phyloP scores from a whole-genome alignment of 1,139 yeast species.

The Sugiyamaella xylanicola region DNA sequence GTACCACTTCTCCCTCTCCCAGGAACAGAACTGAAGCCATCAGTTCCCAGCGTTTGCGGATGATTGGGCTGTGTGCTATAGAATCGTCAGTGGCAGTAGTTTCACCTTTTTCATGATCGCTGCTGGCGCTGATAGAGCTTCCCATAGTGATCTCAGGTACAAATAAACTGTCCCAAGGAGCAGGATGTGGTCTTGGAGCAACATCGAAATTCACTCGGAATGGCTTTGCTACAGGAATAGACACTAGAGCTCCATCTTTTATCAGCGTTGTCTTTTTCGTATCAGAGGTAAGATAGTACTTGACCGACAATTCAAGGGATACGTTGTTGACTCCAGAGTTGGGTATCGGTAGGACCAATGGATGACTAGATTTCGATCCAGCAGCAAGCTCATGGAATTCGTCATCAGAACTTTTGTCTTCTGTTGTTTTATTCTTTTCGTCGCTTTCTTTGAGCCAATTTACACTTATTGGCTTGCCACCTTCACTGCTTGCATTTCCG shows the following conservation, averaged over 20 bases:
- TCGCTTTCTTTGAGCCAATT: neutral
- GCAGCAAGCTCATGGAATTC: slow-evolving; percentile 9
- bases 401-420: neutral
- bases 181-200: slow-evolving; percentile 38
- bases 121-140: neutral
- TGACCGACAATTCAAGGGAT: slow-evolving; percentile 34
- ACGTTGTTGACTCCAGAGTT: slow-evolving; percentile 28
- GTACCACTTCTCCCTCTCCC: slow-evolving; percentile 32
- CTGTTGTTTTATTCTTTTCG: neutral
- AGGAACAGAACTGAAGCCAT: slow-evolving; percentile 34
- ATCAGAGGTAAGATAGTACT: slow-evolving; percentile 35
- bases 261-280: slow-evolving; percentile 35
- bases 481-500: slow-evolving; percentile 29
- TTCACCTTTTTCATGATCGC: neutral
- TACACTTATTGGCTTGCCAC: slow-evolving; percentile 23
- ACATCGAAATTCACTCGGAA: slow-evolving; percentile 42
- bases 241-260: slow-evolving; percentile 31
- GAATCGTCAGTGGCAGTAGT: neutral
- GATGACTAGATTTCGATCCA: slow-evolving; percentile 17
- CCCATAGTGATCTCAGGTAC: slow-evolving; percentile 32
- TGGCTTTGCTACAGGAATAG: slow-evolving; percentile 39
- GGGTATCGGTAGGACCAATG: slow-evolving; percentile 31
- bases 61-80: slow-evolving; percentile 30
- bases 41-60: slow-evolving; percentile 40
- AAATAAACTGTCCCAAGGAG: slow-evolving; percentile 43